Conservation (phyloP, 139 green algal species). For the Micractinium sp. region DNA sequence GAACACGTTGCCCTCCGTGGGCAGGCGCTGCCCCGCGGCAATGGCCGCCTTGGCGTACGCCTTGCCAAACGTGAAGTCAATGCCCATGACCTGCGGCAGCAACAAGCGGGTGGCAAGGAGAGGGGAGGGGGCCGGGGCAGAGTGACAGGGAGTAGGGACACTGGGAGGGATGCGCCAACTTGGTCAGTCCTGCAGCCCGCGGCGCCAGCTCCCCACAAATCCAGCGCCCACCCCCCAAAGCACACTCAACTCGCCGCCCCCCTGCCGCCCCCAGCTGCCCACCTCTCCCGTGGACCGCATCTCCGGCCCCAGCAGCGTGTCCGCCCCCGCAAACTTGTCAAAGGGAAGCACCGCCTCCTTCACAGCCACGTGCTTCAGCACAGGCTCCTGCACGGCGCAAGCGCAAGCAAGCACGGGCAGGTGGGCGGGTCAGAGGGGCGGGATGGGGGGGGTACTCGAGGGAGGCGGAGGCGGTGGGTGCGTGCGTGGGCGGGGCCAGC, state of each 20-base stretch:
- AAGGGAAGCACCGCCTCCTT: slow-evolving; percentile 99
- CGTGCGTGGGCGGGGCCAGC: neutral
- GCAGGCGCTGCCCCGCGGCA: slow-evolving; percentile 89
- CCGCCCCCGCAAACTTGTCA: slow-evolving; percentile 97
- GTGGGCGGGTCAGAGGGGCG: neutral
- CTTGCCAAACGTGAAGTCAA: slow-evolving; percentile 87
- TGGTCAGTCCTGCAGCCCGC: neutral
- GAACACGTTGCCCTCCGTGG: slow-evolving; percentile 86
- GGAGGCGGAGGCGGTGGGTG: neutral
- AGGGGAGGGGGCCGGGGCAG: neutral
- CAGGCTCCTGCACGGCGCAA: neutral
- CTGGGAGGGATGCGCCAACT: neutral
- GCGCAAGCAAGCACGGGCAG: neutral
- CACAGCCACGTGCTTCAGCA: slow-evolving; percentile 91
- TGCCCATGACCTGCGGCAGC: slow-evolving; percentile 90
- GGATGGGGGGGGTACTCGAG: neutral
- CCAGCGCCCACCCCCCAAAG: neutral
- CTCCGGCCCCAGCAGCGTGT: slow-evolving; percentile 97
- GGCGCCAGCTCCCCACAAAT: too few species aligned
- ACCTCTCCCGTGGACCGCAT: slow-evolving; percentile 93
- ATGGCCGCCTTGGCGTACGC: slow-evolving; percentile 98
- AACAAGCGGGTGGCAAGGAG: neutral
- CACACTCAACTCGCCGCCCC: neutral
- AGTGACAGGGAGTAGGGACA: neutral
- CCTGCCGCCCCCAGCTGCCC: neutral